Conservation (phyloP, 495 filamentous ascomycete genomes). For the Talaromyces trachyspermus region DNA sequence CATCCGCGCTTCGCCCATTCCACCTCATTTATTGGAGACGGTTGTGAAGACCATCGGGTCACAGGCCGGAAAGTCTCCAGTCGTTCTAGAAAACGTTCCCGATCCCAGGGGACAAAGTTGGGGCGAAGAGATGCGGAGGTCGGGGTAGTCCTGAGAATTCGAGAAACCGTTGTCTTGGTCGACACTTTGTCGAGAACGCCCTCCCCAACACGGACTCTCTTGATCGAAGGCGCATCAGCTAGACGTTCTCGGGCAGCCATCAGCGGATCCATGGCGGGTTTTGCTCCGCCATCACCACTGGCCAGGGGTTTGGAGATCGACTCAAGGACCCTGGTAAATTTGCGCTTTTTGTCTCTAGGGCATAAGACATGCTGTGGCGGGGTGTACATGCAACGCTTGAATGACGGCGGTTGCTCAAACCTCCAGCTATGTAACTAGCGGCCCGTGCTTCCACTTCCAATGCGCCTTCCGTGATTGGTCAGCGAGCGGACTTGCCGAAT, state of each 20-base stretch:
- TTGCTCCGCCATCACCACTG: conserved; percentile 12
- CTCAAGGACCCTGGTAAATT: conserved; percentile 51
- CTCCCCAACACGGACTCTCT: conserved; percentile 30
- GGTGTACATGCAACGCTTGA: not conserved
- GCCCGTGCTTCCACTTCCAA: not conserved
- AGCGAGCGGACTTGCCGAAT: not conserved
- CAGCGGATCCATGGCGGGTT: conserved; percentile 18
- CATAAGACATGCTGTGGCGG: conserved; percentile 38
- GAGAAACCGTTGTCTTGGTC: conserved; percentile 9
- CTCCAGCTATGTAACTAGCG: not conserved
- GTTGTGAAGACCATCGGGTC: conserved; percentile 74
- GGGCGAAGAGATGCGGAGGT: conserved; percentile 27
- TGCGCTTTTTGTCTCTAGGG: conserved; percentile 48
- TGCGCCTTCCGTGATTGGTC: conserved; percentile 2
- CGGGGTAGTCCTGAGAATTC: not conserved
- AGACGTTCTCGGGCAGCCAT: conserved; percentile 22
- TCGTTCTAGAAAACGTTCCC: conserved; percentile 71
- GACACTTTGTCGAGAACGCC: conserved; percentile 13
- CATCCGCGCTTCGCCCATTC: conserved; percentile 94
- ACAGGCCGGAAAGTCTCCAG: conserved; percentile 84
- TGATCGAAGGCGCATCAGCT: conserved; percentile 26
- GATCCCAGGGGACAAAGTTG: conserved; percentile 77
- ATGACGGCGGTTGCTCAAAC: not conserved
- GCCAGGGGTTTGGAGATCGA: conserved; percentile 37
- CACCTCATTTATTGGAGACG: conserved; percentile 75